Conservation (phyloP, 805 yeast species). For the Candida parachauliodes region DNA sequence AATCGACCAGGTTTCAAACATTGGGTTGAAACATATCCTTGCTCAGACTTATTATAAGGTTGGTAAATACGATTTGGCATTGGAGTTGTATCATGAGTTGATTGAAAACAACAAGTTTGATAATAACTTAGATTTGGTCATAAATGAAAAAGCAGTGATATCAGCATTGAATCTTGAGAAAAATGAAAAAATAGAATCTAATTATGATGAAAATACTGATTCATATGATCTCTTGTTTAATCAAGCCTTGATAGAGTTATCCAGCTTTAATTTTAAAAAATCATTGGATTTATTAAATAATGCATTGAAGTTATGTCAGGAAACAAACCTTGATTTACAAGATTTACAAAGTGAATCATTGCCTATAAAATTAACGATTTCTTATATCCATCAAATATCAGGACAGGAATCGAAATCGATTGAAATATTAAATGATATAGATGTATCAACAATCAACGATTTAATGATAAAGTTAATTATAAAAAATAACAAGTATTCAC, state of each 20-base stretch:
- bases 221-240: conserved; percentile 60
- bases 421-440: conserved; percentile 32
- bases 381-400: conserved; percentile 44
- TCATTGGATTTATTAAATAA: conserved; percentile 43
- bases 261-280: conserved; percentile 31
- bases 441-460: conserved; percentile 31
- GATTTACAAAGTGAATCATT: conserved; percentile 51
- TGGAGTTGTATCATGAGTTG: conserved; percentile 43
- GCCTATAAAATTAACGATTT: conserved; percentile 60
- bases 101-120: conserved; percentile 32
- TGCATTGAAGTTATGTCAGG: conserved; percentile 44
- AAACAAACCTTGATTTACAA: conserved; percentile 38
- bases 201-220: conserved; percentile 5
- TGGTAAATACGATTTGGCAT: conserved; percentile 43
- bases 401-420: conserved; percentile 34
- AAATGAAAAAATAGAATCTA: conserved; percentile 10
- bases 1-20: conserved; percentile 11
- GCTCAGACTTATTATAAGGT: conserved; percentile 53
- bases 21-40: conserved; percentile 44
- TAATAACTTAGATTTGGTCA: conserved; percentile 49
- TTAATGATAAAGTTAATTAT: conserved; percentile 38
- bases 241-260: conserved; percentile 48
- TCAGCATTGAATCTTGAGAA: conserved; percentile 40
- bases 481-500: conserved; percentile 41
- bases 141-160: conserved; percentile 66